Base-by-base conservation (phyloP, 2,329 filamentous ascomycete genomes). In the Talaromyces pinophilus region DNA sequence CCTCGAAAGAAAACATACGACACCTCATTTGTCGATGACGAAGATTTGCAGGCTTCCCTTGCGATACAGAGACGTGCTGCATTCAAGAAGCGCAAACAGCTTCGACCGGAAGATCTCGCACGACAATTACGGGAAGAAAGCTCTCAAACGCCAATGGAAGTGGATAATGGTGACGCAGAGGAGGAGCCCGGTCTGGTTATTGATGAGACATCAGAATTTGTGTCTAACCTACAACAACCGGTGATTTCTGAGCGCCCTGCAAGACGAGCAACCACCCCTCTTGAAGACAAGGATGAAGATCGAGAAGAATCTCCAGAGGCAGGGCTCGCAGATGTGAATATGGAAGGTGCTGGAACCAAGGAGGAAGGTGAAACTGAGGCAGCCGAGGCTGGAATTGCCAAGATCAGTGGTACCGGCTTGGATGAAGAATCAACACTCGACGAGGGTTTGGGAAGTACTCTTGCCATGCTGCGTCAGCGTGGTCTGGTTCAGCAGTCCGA, bases 171-270 rank as follows among this genome's bases (percentile, higher is more conserved):
- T 2, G 82, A 86, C 3, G 74, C 79, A 10, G 82, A 84, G 50
- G 83, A 85, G 61, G 81, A 81, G 40, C 82, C 82, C 1, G 94
- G 93, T 1, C 82, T 99, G 1, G 86, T 97, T n/a, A 93, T 99
- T 66, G 94, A 97, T 68, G 95, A 97, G 75, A 97, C 94, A 0
- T 93, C 93, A 0, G 93, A 97, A 72, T 99, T 99, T 72, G 91
- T 99, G 35, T 90, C 93, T 30, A 92, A 92, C 64, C 80, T 99
- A 64, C 90, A 90, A 74, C 90, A 90, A 67, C 87, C 89, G 15
- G 85, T 81, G 1, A 78, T 84, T 11, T 80, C 85, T 74, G 80
- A 90, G 78, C 79, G 85, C 73, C 84, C 78, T 33, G 72, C 74
- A 73, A 74, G 73, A 68, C 75, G 71, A 64, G 74, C 77, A 67